These are phyloP conservation scores for Penicillium concentricum DNA, from an alignment of 2,329 filamentous ascomycete species.

Conservation along the genomic window DNA sequence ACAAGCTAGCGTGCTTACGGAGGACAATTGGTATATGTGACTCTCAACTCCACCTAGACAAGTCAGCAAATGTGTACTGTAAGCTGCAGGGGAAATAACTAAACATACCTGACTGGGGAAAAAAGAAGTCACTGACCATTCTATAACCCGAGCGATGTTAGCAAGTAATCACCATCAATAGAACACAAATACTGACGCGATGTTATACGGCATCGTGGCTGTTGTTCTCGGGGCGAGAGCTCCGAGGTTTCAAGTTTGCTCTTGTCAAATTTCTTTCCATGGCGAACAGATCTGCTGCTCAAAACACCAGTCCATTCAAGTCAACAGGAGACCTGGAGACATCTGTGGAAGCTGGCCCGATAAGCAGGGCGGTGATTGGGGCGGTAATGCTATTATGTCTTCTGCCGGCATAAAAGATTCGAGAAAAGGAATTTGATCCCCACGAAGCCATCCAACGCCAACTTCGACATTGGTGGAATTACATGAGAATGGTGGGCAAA, in stretches of 20 bases:
- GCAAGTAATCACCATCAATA: slow-evolving; percentile 23
- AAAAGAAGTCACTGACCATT: slow-evolving; percentile 99
- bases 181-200: slow-evolving; percentile 54
- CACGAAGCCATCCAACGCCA: neutral
- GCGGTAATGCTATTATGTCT: slow-evolving; percentile 4
- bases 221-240: slow-evolving; percentile 19
- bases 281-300: slow-evolving; percentile 10
- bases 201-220: slow-evolving; percentile 65
- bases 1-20: slow-evolving; percentile 44
- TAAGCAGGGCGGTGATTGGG: neutral
- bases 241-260: slow-evolving; percentile 7
- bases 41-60: slow-evolving; percentile 78
- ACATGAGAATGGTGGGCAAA: slow-evolving; percentile 44
- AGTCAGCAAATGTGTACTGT: slow-evolving; percentile 14
- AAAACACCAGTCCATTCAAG: slow-evolving; percentile 1
- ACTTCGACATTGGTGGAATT: slow-evolving; percentile 12
- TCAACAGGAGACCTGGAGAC: neutral
- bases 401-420: slow-evolving; percentile 27
- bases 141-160: slow-evolving; percentile 37
- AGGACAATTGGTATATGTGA: slow-evolving; percentile 96
- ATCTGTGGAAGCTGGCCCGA: slow-evolving; percentile 8
- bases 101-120: slow-evolving; percentile 74
- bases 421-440: slow-evolving; percentile 15
- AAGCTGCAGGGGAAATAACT: neutral
- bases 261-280: slow-evolving; percentile 21